A percentile compares a stretch with the other conserved stretches of the same genome.
Conservation (phyloP, 225 moss, liverwort and hornwort genomes). For the Climacium dendroides region DNA sequence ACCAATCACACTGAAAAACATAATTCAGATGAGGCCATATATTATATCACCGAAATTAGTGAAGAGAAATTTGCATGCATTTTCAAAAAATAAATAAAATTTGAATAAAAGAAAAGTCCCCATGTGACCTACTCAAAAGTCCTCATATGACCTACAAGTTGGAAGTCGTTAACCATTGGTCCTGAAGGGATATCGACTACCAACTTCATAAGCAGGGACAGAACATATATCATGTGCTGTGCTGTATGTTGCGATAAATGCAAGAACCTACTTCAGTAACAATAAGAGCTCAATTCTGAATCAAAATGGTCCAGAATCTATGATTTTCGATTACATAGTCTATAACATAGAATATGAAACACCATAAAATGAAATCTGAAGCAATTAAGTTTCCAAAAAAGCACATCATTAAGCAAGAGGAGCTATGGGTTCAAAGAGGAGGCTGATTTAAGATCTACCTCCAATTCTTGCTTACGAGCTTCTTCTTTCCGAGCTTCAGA, state of each 20-base stretch:
- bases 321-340: not conserved
- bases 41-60: not conserved
- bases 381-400: not conserved
- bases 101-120: not conserved
- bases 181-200: not conserved
- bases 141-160: not conserved
- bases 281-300: not conserved
- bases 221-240: not conserved
- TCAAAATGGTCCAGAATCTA: not conserved
- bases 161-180: not conserved
- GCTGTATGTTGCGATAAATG: not conserved
- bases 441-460: not conserved
- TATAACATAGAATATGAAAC: not conserved
- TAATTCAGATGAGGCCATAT: not conserved
- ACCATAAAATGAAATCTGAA: not conserved
- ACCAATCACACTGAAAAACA: not conserved
- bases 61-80: not conserved
- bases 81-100: not conserved
- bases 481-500: constrained; percentile 80
- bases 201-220: not conserved
- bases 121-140: not conserved
- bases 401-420: not conserved
- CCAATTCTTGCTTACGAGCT: constrained; percentile 21
- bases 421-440: not conserved
- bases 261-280: not conserved